Conservation (phyloP, 805 yeast species). For the Candida rishiriensis region DNA sequence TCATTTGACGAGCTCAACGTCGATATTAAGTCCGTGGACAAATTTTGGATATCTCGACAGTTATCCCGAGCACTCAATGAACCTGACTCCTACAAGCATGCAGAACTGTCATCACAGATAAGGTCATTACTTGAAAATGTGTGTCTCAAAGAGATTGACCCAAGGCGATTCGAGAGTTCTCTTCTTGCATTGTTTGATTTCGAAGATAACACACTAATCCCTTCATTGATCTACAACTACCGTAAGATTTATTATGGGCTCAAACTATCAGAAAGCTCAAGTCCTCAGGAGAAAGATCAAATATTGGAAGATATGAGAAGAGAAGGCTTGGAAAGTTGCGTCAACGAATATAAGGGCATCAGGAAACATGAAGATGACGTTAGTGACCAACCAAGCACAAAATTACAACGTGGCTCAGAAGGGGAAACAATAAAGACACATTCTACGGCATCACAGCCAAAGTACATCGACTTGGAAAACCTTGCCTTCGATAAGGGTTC, state of each 20-base stretch:
- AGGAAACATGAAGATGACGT: slow-evolving; percentile 9
- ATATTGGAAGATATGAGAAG: slow-evolving; percentile 42
- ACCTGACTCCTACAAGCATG: slow-evolving; percentile 34
- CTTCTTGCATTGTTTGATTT: slow-evolving; percentile 49
- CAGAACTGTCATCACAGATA: slow-evolving; percentile 36
- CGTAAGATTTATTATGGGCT: slow-evolving; percentile 26
- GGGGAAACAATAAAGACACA: slow-evolving; percentile 5
- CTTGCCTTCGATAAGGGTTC: slow-evolving; percentile 70
- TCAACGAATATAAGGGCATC: slow-evolving; percentile 37
- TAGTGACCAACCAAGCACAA: slow-evolving; percentile 7
- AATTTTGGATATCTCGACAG: slow-evolving; percentile 50
- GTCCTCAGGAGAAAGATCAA: slow-evolving; percentile 31
- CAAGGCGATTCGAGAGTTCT: slow-evolving; percentile 48
- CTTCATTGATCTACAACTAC: slow-evolving; percentile 43
- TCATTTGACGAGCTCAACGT: slow-evolving; percentile 8
- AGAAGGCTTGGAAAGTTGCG: slow-evolving; percentile 36
- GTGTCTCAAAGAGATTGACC: slow-evolving; percentile 23
- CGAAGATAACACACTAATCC: slow-evolving; percentile 47
- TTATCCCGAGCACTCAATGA: slow-evolving; percentile 32
- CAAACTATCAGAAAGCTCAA: slow-evolving; percentile 14
- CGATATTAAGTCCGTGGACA: slow-evolving; percentile 24
- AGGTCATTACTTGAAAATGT: slow-evolving; percentile 35
- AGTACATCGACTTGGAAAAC: slow-evolving; percentile 57
- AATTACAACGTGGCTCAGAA: slow-evolving; percentile 7
- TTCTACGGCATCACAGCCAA: slow-evolving; percentile 31